Conservation (phyloP, 306 rosid species). For the Ammopiptanthus mongolicus region DNA sequence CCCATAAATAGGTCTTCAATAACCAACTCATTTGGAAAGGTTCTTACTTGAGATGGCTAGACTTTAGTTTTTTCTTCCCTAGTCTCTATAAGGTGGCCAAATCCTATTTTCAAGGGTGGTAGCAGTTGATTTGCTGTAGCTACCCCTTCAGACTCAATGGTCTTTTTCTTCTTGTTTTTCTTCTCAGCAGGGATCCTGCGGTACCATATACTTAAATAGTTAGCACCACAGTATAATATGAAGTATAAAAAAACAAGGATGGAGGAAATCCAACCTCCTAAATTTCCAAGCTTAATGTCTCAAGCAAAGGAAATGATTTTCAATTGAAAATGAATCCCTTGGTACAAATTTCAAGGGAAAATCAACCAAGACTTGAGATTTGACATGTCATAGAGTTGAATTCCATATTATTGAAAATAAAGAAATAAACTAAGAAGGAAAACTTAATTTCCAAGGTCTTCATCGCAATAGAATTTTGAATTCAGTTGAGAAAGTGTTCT, state of each 20-base stretch:
- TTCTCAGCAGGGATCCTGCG: slow-evolving; percentile 42
- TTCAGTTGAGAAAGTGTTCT: background rate
- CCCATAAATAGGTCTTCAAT: slow-evolving; percentile 85
- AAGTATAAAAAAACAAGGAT: background rate
- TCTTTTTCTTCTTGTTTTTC: slow-evolving; percentile 63
- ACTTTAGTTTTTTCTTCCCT: slow-evolving; percentile 35
- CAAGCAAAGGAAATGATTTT: background rate
- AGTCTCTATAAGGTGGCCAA: slow-evolving; percentile 22
- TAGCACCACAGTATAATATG: background rate
- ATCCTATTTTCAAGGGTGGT: slow-evolving; percentile 29
- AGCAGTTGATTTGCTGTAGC: slow-evolving; percentile 32
- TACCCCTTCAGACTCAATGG: slow-evolving; percentile 39
- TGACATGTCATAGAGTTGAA: background rate
- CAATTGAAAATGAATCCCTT: background rate
- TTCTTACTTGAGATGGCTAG: slow-evolving; percentile 64
- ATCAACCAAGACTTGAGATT: background rate
- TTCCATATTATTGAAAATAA: background rate
- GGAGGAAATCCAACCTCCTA: background rate
- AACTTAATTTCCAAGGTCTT: background rate
- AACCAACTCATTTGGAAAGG: slow-evolving; percentile 78
- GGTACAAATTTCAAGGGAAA: background rate
- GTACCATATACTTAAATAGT: slow-evolving; percentile 6
- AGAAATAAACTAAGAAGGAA: background rate
- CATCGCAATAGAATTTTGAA: background rate
- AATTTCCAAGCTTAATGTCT: background rate